phyloP scores from a whole-genome alignment of 306 rosid species.

The Benincasa hispida region DNA sequence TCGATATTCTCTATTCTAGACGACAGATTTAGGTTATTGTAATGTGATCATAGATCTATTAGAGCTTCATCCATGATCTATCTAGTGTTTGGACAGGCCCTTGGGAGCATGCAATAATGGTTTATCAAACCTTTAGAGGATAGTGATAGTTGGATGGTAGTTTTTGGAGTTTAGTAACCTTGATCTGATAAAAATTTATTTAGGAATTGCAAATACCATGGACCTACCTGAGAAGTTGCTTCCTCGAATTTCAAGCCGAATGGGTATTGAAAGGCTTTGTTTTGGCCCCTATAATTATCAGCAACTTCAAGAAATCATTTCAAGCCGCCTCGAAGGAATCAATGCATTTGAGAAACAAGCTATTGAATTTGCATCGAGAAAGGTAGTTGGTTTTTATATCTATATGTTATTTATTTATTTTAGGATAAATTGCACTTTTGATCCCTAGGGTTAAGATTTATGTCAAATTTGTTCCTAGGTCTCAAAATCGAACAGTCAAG shows the following conservation, averaged over 20 bases:
- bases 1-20: background rate
- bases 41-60: background rate
- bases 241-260: slow-evolving; percentile 97
- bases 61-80: background rate
- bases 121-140: background rate
- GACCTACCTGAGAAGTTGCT: slow-evolving; percentile 97
- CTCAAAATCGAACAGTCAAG: no score
- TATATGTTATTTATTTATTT: background rate
- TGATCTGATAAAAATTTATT: background rate
- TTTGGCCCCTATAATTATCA: slow-evolving; percentile 87
- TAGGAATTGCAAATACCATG: slow-evolving; percentile 98
- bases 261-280: slow-evolving; percentile 95
- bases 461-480: no score
- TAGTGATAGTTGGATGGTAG: background rate
- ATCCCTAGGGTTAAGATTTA: no score
- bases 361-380: slow-evolving; percentile 79
- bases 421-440: no score
- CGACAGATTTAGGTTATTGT: background rate
- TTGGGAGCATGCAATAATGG: background rate
- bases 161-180: background rate
- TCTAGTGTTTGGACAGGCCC: background rate
- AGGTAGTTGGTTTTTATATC: slow-evolving; percentile 27
- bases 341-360: slow-evolving; percentile 85
- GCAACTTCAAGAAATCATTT: slow-evolving; percentile 92
- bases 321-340: slow-evolving; percentile 69